phyloP scores from a whole-genome alignment of 2,329 filamentous ascomycete genomes.

The Lizonia empirigonia region DNA sequence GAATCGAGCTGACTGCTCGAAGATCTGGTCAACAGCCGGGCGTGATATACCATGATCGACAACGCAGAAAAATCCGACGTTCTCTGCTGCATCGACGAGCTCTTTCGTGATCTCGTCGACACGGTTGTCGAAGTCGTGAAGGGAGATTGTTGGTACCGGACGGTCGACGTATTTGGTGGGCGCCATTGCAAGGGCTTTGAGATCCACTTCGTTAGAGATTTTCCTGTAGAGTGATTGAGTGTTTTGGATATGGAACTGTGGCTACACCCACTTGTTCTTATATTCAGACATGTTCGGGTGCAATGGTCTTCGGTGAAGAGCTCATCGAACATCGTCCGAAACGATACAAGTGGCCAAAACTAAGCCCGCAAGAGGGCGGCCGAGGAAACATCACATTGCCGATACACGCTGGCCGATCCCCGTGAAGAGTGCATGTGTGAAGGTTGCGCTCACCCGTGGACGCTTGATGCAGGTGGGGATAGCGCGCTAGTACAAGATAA shows the following conservation, averaged over 20 bases:
- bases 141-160: slow-evolving; percentile 51
- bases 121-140: slow-evolving; percentile 59
- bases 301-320: too few relatives aligned
- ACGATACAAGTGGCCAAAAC: too few relatives aligned
- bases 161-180: slow-evolving; percentile 28
- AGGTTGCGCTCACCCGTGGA: too few relatives aligned
- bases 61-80: slow-evolving; percentile 65
- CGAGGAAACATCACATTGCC: too few relatives aligned
- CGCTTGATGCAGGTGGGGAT: too few relatives aligned
- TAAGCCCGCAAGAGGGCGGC: background rate
- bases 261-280: background rate
- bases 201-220: background rate
- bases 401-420: too few relatives aligned
- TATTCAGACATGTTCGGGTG: background rate
- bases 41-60: slow-evolving; percentile 60
- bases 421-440: too few relatives aligned
- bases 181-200: slow-evolving; percentile 19
- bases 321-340: too few relatives aligned
- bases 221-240: too few relatives aligned
- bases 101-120: slow-evolving; percentile 60
- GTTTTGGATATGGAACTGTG: background rate
- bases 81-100: slow-evolving; percentile 61
- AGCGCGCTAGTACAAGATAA: background rate
- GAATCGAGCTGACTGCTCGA: slow-evolving; percentile 58
- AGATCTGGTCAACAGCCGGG: slow-evolving; percentile 59